Conservation (phyloP, 768 basidiomycete genomes). For the Suillus cothurnatus region DNA sequence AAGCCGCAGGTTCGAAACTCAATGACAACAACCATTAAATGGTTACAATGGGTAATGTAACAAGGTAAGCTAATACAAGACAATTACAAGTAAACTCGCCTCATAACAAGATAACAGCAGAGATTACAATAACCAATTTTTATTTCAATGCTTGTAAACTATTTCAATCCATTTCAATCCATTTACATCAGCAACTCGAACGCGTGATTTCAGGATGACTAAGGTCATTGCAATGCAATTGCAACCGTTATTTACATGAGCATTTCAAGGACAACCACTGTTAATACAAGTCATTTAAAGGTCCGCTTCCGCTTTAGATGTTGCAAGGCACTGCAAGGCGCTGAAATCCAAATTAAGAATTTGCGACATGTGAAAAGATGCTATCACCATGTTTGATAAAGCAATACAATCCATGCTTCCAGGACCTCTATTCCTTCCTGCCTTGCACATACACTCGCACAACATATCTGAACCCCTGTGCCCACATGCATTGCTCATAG, state of each 20-base stretch:
- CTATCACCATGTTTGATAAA: too few species aligned
- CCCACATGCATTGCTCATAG: too few species aligned
- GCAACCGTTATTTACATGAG: not conserved
- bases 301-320: not conserved
- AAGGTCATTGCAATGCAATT: not conserved
- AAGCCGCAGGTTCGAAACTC: not conserved
- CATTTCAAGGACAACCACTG: not conserved
- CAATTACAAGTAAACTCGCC: not conserved
- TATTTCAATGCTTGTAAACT: not conserved
- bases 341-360: not conserved
- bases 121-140: not conserved
- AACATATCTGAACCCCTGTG: too few species aligned
- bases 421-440: too few species aligned
- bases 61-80: not conserved
- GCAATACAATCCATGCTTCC: too few species aligned
- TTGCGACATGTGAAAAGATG: not conserved
- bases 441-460: too few species aligned
- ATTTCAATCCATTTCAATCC: not conserved
- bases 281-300: not conserved
- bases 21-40: not conserved
- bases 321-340: not conserved
- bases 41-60: too few species aligned
- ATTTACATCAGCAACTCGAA: not conserved
- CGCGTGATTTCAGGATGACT: not conserved
- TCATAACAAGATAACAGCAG: too few species aligned